phyloP scores from a whole-genome alignment of 768 basidiomycete genomes.

The Mycena filopes region DNA sequence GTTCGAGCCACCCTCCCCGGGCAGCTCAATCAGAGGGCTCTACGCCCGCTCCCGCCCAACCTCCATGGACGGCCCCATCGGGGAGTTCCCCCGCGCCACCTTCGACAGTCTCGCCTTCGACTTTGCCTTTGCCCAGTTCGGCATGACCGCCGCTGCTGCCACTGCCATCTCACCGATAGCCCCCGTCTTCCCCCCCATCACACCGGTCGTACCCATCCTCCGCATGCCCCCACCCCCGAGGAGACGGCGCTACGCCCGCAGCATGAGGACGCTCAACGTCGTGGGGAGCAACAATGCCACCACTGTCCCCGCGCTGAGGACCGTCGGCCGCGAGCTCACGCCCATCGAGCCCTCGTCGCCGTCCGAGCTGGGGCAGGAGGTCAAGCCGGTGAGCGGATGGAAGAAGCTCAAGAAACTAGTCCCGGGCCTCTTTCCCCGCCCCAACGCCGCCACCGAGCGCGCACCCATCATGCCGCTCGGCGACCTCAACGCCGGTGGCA shows the following conservation, averaged over 20 bases:
- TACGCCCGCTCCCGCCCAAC: conserved; percentile 20
- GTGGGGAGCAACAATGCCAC: neutral
- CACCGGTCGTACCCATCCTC: neutral
- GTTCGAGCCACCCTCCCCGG: conserved; percentile 2
- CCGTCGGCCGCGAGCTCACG: neutral
- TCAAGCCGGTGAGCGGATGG: neutral
- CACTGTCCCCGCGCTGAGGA: neutral
- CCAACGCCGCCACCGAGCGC: neutral
- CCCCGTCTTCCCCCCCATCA: neutral
- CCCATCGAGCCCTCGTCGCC: neutral
- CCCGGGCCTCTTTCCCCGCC: conserved; percentile 17
- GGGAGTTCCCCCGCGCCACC: conserved; percentile 11
- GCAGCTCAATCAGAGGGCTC: conserved; percentile 1
- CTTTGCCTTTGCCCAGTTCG: neutral
- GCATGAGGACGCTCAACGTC: neutral
- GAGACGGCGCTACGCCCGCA: conserved; percentile 6
- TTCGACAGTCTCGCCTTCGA: no score
- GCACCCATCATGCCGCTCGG: neutral
- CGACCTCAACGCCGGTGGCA: neutral
- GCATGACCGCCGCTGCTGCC: neutral
- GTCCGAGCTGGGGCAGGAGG: neutral
- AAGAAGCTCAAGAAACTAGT: conserved; percentile 3
- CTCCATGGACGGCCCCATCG: conserved; percentile 3
- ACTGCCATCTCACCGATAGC: neutral
- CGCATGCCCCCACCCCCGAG: neutral